Evolutionary conservation across 2,329 filamentous ascomycete species (phyloP), one percentile per base, ranked within the genome.

Genomic region (Pyrenophora graminea): DNA sequence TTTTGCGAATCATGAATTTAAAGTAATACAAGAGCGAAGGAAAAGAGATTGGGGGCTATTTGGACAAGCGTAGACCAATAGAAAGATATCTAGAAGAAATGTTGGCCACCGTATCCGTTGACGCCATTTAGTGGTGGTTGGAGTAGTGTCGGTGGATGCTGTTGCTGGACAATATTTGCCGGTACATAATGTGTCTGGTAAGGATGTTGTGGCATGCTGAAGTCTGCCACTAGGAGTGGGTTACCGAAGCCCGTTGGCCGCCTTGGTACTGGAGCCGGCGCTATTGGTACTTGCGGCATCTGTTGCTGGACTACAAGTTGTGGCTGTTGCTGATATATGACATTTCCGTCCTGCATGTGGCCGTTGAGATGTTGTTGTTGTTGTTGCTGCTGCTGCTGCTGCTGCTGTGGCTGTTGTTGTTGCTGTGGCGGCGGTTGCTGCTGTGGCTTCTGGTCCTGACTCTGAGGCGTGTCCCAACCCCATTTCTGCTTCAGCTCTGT

Each of bases 131-230:
- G 45, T 2, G 60, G 59, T n/a, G 62, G 55, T 30, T 64, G 62
- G 6, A 63, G 53, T 34, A 63, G 48, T 7, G 58, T 59, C 2
- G 59, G 49, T 12, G 57, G 59, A 39, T 62, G 61, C 37, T 64
- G 62, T 41, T 66, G 63, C 41, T 67, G 64, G n/a, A 64, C 65
- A 15, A 75, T 79, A 59, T 82, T 88, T 1, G 89, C 88, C 31
- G 89, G 86, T 56, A 91, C 86, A 63, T 93, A 95, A 73, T 87
- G 87, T 43, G 86, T 85, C 67, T 90, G 87, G 66, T 94, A 95
- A 1, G 91, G 90, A 72, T 92, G 89, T 58, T 90, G 86, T 3
- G 89, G 87, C 61, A 87, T 79, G 19, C 80, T 87, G 69, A 94
- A 94, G 67, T 94, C 89, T 1, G 89, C 89, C 19, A 80, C 80